phyloP scores from a whole-genome alignment of 805 yeast genomes.

The Nakazawaea wickerhamii region DNA sequence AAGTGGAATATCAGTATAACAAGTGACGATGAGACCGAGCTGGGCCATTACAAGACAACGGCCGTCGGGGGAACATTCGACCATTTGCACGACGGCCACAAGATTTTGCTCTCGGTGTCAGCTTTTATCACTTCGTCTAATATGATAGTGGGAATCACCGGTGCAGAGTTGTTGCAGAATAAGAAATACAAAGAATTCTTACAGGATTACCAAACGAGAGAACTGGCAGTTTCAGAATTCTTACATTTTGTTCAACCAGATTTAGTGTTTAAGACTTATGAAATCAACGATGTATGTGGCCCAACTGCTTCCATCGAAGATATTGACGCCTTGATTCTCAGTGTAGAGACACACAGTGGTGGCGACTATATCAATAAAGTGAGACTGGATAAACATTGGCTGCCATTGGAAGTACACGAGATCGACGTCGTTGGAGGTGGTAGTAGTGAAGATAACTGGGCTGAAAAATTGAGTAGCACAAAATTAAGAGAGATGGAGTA shows the following conservation, averaged over 20 bases:
- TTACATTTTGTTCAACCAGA: constrained; percentile 41
- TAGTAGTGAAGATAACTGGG: constrained; percentile 38
- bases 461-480: constrained; percentile 82
- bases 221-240: constrained; percentile 41
- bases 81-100: constrained; percentile 94
- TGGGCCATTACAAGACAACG: constrained; percentile 26
- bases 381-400: constrained; percentile 53
- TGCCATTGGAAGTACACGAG: constrained; percentile 42
- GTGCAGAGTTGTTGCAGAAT: constrained; percentile 61
- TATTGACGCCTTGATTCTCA: constrained; percentile 76
- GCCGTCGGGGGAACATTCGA: constrained; percentile 98
- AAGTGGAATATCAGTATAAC: not conserved
- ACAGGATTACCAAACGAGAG: constrained; percentile 53
- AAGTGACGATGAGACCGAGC: not conserved
- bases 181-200: constrained; percentile 67
- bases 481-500: constrained; percentile 49
- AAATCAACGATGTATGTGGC: constrained; percentile 85
- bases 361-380: constrained; percentile 66
- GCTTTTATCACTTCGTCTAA: constrained; percentile 49
- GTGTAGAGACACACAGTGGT: constrained; percentile 74
- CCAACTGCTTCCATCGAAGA: constrained; percentile 77
- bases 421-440: constrained; percentile 67
- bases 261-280: constrained; percentile 44
- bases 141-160: constrained; percentile 82
- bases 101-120: constrained; percentile 70